These are phyloP conservation scores for Citrus medica DNA, from an alignment of 345 rosid species.

Conservation along the genomic window DNA sequence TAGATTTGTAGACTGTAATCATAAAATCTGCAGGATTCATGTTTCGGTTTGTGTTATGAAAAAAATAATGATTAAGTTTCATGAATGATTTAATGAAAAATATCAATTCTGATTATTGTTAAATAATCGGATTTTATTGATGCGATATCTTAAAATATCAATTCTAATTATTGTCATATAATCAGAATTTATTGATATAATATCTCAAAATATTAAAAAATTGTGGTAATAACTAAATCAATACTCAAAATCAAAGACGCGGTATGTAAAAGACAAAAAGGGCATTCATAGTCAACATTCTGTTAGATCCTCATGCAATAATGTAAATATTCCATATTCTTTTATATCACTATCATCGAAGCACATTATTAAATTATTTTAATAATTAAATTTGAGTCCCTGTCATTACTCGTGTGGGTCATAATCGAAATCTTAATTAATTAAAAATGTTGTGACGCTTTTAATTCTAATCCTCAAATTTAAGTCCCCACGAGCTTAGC, in stretches of 20 bases:
- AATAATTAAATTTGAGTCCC: too few relatives aligned
- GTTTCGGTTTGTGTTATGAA: not conserved
- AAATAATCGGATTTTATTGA: too few relatives aligned
- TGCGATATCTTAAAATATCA: too few relatives aligned
- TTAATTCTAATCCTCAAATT: too few relatives aligned
- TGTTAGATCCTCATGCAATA: not conserved
- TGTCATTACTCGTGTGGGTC: too few relatives aligned
- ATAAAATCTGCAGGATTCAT: not conserved
- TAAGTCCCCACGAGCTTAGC: too few relatives aligned
- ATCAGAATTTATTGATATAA: too few relatives aligned
- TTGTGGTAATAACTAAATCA: not conserved
- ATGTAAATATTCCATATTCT: not conserved
- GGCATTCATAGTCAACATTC: not conserved
- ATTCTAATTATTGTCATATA: too few relatives aligned
- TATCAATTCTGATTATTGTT: fast-evolving
- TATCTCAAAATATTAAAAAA: too few relatives aligned
- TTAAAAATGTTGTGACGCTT: too few relatives aligned
- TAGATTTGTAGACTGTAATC: not conserved
- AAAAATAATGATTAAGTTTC: not conserved
- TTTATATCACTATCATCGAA: not conserved
- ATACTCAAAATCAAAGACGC: not conserved
- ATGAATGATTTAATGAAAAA: not conserved
- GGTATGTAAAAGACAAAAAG: not conserved
- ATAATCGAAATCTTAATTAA: too few relatives aligned
- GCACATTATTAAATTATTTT: not conserved